phyloP scores from a whole-genome alignment of 2,329 filamentous ascomycete species.

The Pseudocercospora vitis region DNA sequence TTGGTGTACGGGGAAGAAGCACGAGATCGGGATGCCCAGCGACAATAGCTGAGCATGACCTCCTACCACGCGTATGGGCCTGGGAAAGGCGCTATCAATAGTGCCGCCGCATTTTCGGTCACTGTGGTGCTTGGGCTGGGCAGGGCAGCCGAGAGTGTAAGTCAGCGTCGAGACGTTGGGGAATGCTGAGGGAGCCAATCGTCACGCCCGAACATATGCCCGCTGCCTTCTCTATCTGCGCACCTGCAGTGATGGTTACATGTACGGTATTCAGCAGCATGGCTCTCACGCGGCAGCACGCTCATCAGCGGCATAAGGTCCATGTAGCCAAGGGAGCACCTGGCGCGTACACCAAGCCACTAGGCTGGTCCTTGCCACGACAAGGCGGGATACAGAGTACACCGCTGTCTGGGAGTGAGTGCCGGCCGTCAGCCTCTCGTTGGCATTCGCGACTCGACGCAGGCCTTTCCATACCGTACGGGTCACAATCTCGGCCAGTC shows the following conservation, averaged over 20 bases:
- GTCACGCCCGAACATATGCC: neutral
- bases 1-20: conserved; percentile 1
- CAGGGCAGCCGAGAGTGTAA: too few relatives aligned
- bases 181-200: neutral
- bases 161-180: conserved; percentile 1
- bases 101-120: neutral
- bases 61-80: conserved; percentile 2
- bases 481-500: too few relatives aligned
- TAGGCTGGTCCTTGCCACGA: neutral
- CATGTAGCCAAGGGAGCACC: neutral
- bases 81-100: neutral
- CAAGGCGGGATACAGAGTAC: neutral
- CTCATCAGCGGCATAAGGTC: neutral
- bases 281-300: neutral
- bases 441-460: neutral
- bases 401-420: too few relatives aligned
- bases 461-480: too few relatives aligned
- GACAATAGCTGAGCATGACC: conserved; percentile 5
- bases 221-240: neutral
- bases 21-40: conserved; percentile 5
- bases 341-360: neutral
- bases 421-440: too few relatives aligned
- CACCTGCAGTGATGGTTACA: neutral
- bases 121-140: neutral
- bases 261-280: neutral